Evolutionary conservation across 2,329 filamentous ascomycete genomes (phyloP).

Genomic region (Ceratocystis cacaofunesta): DNA sequence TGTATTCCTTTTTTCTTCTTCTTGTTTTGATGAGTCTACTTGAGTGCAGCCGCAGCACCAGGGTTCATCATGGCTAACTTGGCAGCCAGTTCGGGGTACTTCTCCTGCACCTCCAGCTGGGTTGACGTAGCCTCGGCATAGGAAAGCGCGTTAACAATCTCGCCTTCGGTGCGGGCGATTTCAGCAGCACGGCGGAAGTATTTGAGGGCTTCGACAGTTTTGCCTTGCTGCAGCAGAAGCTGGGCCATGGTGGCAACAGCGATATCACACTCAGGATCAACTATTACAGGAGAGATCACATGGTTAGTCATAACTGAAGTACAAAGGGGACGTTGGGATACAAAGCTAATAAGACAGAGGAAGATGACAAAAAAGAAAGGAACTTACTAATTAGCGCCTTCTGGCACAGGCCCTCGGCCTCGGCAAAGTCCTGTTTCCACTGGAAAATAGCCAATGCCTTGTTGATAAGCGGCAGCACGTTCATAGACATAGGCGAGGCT

Average conservation of each 20-base stretch:
- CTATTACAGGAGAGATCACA: constrained; percentile 30
- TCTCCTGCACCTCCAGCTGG: constrained; percentile 81
- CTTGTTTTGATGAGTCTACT: not conserved
- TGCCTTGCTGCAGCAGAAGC: constrained; percentile 90
- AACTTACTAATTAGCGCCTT: constrained; percentile 92
- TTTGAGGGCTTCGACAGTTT: constrained; percentile 83
- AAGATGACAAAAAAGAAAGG: not conserved
- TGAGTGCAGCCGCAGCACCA: constrained; percentile 8
- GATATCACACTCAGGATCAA: constrained; percentile 97
- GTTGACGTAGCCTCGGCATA: constrained; percentile 95
- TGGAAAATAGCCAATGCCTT: constrained; percentile 95
- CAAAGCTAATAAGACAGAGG: not conserved
- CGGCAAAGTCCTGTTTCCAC: constrained; percentile 91
- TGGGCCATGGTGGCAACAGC: constrained; percentile 98
- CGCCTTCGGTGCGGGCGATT: constrained; percentile 81
- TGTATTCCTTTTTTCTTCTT: not conserved
- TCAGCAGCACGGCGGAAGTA: constrained; percentile 97
- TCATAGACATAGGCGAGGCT: constrained; percentile 87
- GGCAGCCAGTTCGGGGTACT: constrained; percentile 65
- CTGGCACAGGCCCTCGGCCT: constrained; percentile 91
- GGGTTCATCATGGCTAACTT: constrained; percentile 34
- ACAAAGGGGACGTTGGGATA: not conserved
- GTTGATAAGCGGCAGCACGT: constrained; percentile 94
- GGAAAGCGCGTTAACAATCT: constrained; percentile 89
- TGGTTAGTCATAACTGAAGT: constrained; percentile 1